phyloP scores from a whole-genome alignment of 805 yeast species.

The Dipodascopsis tothii region DNA sequence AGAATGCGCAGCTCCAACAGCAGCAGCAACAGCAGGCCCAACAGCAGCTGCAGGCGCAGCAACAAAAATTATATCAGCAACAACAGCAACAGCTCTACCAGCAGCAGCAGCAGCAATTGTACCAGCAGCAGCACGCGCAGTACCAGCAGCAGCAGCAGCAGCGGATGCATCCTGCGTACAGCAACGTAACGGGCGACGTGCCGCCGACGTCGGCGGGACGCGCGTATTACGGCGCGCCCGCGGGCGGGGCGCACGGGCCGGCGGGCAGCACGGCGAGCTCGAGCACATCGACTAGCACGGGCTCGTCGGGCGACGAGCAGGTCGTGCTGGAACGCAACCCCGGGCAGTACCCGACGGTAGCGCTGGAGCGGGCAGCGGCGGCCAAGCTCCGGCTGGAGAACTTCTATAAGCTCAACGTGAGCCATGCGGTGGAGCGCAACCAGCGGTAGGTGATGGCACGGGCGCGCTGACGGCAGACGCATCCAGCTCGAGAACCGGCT shows the following conservation, averaged over 20 bases:
- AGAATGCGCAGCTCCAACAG: background rate
- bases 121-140: slow-evolving; percentile 1
- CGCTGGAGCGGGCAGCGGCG: slow-evolving; percentile 80
- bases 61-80: slow-evolving; percentile 1
- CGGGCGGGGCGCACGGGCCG: too few species aligned
- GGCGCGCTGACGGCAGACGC: too few species aligned
- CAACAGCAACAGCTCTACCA: slow-evolving; percentile 4
- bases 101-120: slow-evolving; percentile 4
- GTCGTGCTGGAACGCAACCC: slow-evolving; percentile 80
- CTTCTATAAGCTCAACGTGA: slow-evolving; percentile 75
- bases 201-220: too few species aligned
- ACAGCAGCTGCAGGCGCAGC: slow-evolving; percentile 1
- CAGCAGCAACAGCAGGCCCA: background rate
- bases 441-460: slow-evolving; percentile 49
- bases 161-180: background rate
- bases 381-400: slow-evolving; percentile 76
- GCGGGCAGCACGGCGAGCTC: too few species aligned
- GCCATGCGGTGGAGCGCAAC: slow-evolving; percentile 90
- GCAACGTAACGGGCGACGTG: too few species aligned
- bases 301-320: slow-evolving; percentile 35
- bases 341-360: slow-evolving; percentile 57
- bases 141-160: background rate
- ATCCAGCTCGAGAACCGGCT: slow-evolving; percentile 52
- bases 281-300: too few species aligned
- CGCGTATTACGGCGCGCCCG: too few species aligned